phyloP scores from a whole-genome alignment of 2,329 filamentous ascomycete genomes.

The Bipolaris oryzae region DNA sequence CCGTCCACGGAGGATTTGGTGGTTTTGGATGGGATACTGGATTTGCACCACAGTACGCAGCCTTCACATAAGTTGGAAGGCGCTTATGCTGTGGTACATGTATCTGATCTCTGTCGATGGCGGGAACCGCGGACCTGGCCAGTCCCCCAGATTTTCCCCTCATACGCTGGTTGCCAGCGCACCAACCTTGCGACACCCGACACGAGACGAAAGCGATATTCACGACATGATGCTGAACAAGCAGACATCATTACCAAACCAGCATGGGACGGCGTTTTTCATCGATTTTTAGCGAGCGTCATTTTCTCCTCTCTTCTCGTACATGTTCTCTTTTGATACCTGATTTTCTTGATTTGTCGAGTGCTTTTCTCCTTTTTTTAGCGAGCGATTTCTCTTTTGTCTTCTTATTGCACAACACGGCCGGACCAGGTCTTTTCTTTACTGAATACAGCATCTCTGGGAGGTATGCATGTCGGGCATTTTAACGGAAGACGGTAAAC shows the following conservation, averaged over 20 bases:
- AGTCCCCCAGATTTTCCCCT: constrained; percentile 38
- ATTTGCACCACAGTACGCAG: constrained; percentile 72
- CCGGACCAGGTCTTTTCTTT: constrained; percentile 48
- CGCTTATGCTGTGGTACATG: constrained; percentile 29
- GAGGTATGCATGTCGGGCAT: constrained; percentile 54
- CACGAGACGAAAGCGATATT: constrained; percentile 55
- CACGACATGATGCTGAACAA: constrained; percentile 49
- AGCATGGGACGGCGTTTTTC: constrained; percentile 63
- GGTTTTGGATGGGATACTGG: constrained; percentile 87
- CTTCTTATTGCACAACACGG: constrained; percentile 32
- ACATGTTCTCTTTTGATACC: constrained; percentile 49
- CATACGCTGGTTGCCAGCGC: constrained; percentile 44
- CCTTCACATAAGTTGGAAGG: constrained; percentile 73
- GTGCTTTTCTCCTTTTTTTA: constrained; percentile 51
- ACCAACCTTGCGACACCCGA: constrained; percentile 49
- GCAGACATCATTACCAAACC: constrained; percentile 49
- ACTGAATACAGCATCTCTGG: constrained; percentile 51
- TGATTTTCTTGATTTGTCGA: constrained; percentile 48
- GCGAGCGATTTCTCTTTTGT: constrained; percentile 48
- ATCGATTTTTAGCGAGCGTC: constrained; percentile 50
- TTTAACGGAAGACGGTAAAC: constrained; percentile 48
- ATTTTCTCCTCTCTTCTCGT: constrained; percentile 46
- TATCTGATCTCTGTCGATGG: constrained; percentile 34
- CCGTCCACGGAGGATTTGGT: constrained; percentile 66
- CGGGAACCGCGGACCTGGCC: constrained; percentile 53